phyloP scores from a whole-genome alignment of 352 stramenopile genomes.

The Globisporangium orthogonon region DNA sequence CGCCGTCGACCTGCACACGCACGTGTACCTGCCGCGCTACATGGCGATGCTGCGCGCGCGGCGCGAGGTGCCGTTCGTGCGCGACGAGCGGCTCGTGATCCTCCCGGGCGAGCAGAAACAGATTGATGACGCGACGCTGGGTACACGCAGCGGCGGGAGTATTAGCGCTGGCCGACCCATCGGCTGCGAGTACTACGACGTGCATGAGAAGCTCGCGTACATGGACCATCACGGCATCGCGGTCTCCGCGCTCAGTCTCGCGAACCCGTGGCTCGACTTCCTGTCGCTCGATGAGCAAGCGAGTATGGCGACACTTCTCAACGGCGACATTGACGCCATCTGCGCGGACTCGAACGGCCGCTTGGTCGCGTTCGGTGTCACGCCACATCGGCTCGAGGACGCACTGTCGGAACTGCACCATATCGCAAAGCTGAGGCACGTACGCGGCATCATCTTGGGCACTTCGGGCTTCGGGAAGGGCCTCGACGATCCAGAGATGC shows the following conservation, averaged over 20 bases:
- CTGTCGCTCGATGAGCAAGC: conserved; percentile 35
- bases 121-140: conserved; percentile 16
- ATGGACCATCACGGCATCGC: conserved; percentile 63
- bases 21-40: conserved; percentile 60
- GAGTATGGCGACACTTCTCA: conserved; percentile 34
- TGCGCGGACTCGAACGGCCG: conserved; percentile 32
- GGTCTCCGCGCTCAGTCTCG: conserved; percentile 46
- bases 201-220: conserved; percentile 46
- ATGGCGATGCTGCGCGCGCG: conserved; percentile 48
- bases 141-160: conserved; percentile 6
- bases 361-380: conserved; percentile 46
- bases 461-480: conserved; percentile 48
- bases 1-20: conserved; percentile 54
- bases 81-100: conserved; percentile 40
- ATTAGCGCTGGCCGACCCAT: conserved; percentile 50
- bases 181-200: conserved; percentile 51
- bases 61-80: conserved; percentile 40
- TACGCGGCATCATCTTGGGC: conserved; percentile 48
- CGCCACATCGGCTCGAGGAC: conserved; percentile 24
- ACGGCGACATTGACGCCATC: conserved; percentile 49
- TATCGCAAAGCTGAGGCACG: conserved; percentile 24
- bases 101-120: conserved; percentile 44
- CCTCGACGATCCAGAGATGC: conserved; percentile 48
- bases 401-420: conserved; percentile 34
- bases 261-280: conserved; percentile 73